Base-by-base conservation (phyloP, 116 monocot species). In the Cymodocea nodosa region DNA sequence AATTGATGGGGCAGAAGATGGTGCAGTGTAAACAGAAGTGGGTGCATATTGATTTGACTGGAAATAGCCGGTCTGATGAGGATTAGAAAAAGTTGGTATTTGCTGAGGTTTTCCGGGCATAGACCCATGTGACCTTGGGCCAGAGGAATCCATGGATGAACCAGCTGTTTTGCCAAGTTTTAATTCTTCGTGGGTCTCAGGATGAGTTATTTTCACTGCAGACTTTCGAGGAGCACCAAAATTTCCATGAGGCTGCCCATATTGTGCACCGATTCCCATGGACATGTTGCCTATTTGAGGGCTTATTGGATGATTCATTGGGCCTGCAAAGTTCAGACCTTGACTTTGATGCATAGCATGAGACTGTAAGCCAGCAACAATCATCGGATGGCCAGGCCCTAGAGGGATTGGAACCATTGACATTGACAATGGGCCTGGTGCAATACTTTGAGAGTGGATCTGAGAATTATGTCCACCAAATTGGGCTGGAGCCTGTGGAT, bases 111-210 rank as follows among this genome's bases (percentile, higher is more conserved):
- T 82, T 56, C 73, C 60, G 18, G 68, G 56, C 23, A 76, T 59
- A 62, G 62, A 84, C 37, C 76, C 34, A 40, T 74, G 67, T 14
- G 66, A 25, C 55, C 83, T 90, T 61, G 64, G 78, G 23, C 60
- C 70, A 8, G 44, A 44, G 34, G 57, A 36, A 79, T 82, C 86
- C 30, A 51, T 48, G 63, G 65, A 59, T 34, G 70, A 57, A 51
- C 80, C 80, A 1, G 68, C 75, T 56, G 73, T 77, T 74, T 85
- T 82, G 63, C 85, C 87, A 68, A 97, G 85, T 50, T 76, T 87
- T 73, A 97, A 62, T 63, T 90, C 95, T 66, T 97, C 87, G 72
- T 88, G 90, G 4, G 95, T 97, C 2, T 90, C 84, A 36, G 95
- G 95, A 64, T 97, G 82, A 67, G 91, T 97, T 68, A 97, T 97